Evolutionary conservation across 2,329 filamentous ascomycete species (phyloP).

Genomic region (Myriosclerotinia scirpicola): DNA sequence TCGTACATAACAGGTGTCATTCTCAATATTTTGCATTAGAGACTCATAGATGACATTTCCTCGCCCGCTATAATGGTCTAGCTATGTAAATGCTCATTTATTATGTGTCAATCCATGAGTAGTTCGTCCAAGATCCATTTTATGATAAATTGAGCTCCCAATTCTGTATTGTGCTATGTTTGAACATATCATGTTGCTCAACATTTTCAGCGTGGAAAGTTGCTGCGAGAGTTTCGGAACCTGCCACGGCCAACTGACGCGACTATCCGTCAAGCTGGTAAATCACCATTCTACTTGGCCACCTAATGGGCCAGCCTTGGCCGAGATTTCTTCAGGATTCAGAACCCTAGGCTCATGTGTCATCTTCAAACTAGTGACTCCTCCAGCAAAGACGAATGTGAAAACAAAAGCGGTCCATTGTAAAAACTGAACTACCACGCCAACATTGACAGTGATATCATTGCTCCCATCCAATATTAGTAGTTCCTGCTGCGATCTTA

Average conservation of each 20-base stretch:
- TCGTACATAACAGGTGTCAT: too few species aligned
- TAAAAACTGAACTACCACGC: background rate
- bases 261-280: background rate
- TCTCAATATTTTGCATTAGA: too few species aligned
- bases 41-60: too few species aligned
- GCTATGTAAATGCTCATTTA: too few species aligned
- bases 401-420: slow-evolving; percentile 18
- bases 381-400: slow-evolving; percentile 4
- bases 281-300: background rate
- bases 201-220: background rate
- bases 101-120: too few species aligned
- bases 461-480: background rate
- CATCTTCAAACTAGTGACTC: background rate
- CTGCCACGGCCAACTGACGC: too few species aligned
- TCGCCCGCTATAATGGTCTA: too few species aligned
- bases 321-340: background rate
- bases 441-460: slow-evolving; percentile 1
- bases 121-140: too few species aligned
- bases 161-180: too few species aligned
- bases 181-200: too few species aligned
- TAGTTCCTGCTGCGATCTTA: slow-evolving; percentile 15
- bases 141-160: too few species aligned
- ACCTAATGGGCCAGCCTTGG: background rate
- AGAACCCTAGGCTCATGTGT: background rate
- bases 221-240: background rate